Conservation (phyloP, 805 yeast species). For the Wickerhamiella cacticola region DNA sequence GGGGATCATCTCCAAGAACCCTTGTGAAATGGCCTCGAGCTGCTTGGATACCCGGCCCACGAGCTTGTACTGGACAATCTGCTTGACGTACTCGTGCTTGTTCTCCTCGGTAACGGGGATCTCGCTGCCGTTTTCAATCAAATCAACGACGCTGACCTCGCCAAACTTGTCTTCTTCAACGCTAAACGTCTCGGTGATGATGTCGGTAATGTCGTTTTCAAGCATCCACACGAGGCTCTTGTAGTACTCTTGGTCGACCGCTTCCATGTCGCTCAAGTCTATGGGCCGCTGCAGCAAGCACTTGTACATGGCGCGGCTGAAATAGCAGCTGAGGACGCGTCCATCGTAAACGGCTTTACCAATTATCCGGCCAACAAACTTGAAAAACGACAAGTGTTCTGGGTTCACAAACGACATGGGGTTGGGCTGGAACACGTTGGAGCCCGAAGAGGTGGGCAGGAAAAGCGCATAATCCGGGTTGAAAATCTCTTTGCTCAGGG, state of each 20-base stretch:
- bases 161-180: conserved; percentile 92
- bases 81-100: conserved; percentile 76
- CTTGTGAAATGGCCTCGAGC: conserved; percentile 66
- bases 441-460: conserved; percentile 81
- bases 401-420: conserved; percentile 86
- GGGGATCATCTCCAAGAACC: conserved; percentile 85
- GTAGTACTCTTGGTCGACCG: conserved; percentile 81
- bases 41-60: conserved; percentile 77
- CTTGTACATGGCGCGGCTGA: conserved; percentile 90
- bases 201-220: conserved; percentile 91
- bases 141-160: conserved; percentile 70
- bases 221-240: conserved; percentile 92
- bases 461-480: conserved; percentile 91
- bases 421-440: conserved; percentile 91
- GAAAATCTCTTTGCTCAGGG: conserved; percentile 85
- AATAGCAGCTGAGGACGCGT: conserved; percentile 82
- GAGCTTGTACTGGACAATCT: conserved; percentile 76
- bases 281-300: conserved; percentile 67
- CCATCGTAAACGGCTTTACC: conserved; percentile 90
- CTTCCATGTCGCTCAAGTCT: conserved; percentile 85
- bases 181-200: conserved; percentile 86
- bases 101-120: conserved; percentile 83
- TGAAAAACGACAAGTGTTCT: conserved; percentile 83
- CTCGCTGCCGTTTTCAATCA: conserved; percentile 69
- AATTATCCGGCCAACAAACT: conserved; percentile 83